Evolutionary conservation across 495 filamentous ascomycete species (phyloP).

Genomic region (Aspergillus haitiensis): DNA sequence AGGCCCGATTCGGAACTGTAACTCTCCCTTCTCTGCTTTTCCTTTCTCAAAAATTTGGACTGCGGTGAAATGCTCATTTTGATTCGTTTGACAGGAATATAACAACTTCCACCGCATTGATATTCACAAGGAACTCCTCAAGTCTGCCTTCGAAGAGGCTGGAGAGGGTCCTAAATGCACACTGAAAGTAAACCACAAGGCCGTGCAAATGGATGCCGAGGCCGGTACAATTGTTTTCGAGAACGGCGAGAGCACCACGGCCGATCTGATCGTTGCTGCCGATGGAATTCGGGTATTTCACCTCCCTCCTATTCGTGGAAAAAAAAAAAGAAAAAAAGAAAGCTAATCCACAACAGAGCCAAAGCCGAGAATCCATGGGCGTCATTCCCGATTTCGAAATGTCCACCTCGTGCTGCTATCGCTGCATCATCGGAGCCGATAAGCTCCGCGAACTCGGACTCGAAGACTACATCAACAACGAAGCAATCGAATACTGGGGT

Average conservation of each 20-base stretch:
- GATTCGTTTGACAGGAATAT: slow-evolving; percentile 23
- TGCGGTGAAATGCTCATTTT: neutral
- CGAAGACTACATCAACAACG: slow-evolving; percentile 29
- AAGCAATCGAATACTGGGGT: slow-evolving; percentile 38
- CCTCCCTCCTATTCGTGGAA: neutral
- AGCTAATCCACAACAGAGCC: neutral
- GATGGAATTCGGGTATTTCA: slow-evolving; percentile 32
- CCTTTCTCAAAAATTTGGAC: neutral
- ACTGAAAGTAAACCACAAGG: slow-evolving; percentile 32
- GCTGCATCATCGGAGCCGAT: slow-evolving; percentile 34
- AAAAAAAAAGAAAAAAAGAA: no score
- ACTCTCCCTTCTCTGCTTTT: neutral
- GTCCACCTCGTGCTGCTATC: slow-evolving; percentile 34
- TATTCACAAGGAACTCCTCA: slow-evolving; percentile 32
- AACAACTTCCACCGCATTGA: slow-evolving; percentile 37
- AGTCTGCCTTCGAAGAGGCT: slow-evolving; percentile 27
- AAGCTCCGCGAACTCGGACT: slow-evolving; percentile 29
- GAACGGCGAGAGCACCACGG: slow-evolving; percentile 21
- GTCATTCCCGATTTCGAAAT: slow-evolving; percentile 28
- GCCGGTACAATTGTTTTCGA: slow-evolving; percentile 27
- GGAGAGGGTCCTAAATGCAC: slow-evolving; percentile 25
- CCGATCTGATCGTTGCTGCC: slow-evolving; percentile 31
- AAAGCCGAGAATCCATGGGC: slow-evolving; percentile 19
- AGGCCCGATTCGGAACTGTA: slow-evolving; percentile 31
- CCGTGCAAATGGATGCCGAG: slow-evolving; percentile 22